phyloP scores from a whole-genome alignment of 495 filamentous ascomycete species.

The Letharia lupina region DNA sequence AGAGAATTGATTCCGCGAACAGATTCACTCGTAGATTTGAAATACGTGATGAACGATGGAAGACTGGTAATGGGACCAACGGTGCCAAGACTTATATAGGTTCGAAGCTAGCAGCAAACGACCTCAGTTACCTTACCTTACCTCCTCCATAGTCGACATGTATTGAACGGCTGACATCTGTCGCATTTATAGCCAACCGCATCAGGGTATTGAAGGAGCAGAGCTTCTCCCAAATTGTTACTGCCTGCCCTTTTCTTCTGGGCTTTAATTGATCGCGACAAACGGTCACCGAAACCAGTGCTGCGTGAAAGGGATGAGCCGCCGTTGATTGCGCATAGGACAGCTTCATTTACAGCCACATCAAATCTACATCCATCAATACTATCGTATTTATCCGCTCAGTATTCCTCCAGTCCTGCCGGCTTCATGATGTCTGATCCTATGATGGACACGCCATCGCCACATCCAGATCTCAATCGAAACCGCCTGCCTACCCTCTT shows the following conservation, averaged over 20 bases:
- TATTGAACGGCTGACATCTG: neutral
- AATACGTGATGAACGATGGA: too few relatives aligned
- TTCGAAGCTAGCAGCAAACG: neutral
- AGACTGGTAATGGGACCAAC: too few relatives aligned
- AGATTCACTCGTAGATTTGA: too few relatives aligned
- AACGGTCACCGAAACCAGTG: neutral
- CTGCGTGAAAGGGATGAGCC: neutral
- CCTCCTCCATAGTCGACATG: neutral
- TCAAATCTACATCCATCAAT: neutral
- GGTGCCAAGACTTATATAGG: neutral
- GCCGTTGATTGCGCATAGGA: neutral
- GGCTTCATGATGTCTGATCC: conserved; percentile 11
- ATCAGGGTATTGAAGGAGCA: neutral
- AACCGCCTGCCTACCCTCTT: conserved; percentile 89
- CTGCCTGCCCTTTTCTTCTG: neutral
- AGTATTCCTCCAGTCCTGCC: neutral
- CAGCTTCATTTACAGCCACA: neutral
- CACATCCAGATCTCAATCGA: conserved; percentile 35
- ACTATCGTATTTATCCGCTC: neutral
- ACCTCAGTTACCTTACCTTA: neutral
- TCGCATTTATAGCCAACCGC: neutral
- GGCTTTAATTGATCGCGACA: neutral
- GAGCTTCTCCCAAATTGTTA: neutral
- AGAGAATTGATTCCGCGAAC: neutral
- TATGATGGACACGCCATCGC: conserved; percentile 23